Conservation (phyloP, 2,329 filamentous ascomycete species). For the Phyllosticta paracitricarpa region DNA sequence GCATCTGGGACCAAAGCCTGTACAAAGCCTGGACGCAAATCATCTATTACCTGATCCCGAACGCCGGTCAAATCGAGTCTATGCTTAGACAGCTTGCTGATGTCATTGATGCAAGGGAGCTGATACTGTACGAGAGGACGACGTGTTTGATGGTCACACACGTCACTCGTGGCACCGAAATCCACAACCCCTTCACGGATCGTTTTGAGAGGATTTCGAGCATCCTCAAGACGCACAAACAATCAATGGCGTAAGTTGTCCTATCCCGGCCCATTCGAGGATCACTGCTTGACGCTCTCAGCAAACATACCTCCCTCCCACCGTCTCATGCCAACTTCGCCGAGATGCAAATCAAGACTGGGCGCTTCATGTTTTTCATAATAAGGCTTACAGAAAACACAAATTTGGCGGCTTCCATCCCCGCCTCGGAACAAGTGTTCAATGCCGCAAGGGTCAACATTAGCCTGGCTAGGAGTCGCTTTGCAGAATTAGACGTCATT, state of each 20-base stretch:
- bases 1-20: conserved; percentile 96
- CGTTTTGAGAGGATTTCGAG: conserved; percentile 92
- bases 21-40: conserved; percentile 99
- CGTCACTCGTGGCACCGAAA: conserved; percentile 67
- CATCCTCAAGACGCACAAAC: conserved; percentile 98
- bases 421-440: conserved; percentile 82
- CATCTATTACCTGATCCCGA: conserved; percentile 95
- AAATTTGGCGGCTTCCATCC: conserved; percentile 85
- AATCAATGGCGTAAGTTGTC: conserved; percentile 47
- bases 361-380: conserved; percentile 84
- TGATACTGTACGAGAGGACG: conserved; percentile 88
- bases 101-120: conserved; percentile 83
- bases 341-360: conserved; percentile 70
- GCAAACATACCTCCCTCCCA: conserved; percentile 69
- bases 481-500: conserved; percentile 50
- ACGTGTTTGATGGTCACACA: conserved; percentile 95
- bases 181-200: conserved; percentile 78
- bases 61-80: conserved; percentile 75
- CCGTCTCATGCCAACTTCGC: conserved; percentile 73
- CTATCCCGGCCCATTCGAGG: not conserved
- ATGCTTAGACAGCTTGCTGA: conserved; percentile 75
- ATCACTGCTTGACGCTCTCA: conserved; percentile 35
- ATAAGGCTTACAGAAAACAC: conserved; percentile 96
- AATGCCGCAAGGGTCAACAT: conserved; percentile 88
- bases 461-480: conserved; percentile 73